Evolutionary conservation across 1,284 basidiomycete genomes (phyloP).

Genomic region (Ustilago sp.): DNA sequence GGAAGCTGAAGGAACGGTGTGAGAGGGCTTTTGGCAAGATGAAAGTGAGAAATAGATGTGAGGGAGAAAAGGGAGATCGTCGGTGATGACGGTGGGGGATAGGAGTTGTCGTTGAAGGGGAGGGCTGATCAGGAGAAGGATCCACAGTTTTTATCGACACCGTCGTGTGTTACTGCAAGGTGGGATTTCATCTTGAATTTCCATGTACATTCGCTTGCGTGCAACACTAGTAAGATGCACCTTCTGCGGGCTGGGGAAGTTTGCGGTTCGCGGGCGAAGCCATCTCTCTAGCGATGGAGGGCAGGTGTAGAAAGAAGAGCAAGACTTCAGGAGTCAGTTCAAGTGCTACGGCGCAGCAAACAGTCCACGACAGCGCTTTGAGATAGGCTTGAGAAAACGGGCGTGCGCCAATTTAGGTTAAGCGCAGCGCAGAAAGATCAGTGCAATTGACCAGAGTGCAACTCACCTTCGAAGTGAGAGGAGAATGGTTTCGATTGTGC

Average conservation of each 20-base stretch:
- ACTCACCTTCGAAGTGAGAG: conserved; percentile 66
- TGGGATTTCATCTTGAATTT: conserved; percentile 14
- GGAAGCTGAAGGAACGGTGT: not conserved
- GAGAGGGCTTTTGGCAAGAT: not conserved
- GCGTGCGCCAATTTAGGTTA: conserved; percentile 20
- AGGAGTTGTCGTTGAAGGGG: not conserved
- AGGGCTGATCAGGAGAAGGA: not conserved
- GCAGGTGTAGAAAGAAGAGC: not conserved
- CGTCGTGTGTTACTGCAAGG: not conserved
- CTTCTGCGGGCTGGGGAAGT: conserved; percentile 92
- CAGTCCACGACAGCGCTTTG: not conserved
- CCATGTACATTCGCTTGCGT: conserved; percentile 28
- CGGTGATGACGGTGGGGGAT: not conserved
- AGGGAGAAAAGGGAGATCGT: not conserved
- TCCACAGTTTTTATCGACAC: not conserved
- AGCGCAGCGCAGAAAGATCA: conserved; percentile 9
- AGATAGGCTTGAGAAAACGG: not conserved
- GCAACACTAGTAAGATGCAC: conserved; percentile 69
- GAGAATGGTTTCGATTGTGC: conserved; percentile 67
- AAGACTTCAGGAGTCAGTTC: not conserved
- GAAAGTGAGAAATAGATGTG: not conserved
- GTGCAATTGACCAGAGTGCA: not conserved
- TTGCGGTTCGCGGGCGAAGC: conserved; percentile 89
- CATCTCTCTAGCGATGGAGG: conserved; percentile 83
- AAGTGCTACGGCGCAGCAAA: not conserved